Evolutionary conservation across 2,329 filamentous ascomycete species (phyloP), one percentile per base, ranked within the genome.

Genomic region (Hypoxylon rubiginosum): DNA sequence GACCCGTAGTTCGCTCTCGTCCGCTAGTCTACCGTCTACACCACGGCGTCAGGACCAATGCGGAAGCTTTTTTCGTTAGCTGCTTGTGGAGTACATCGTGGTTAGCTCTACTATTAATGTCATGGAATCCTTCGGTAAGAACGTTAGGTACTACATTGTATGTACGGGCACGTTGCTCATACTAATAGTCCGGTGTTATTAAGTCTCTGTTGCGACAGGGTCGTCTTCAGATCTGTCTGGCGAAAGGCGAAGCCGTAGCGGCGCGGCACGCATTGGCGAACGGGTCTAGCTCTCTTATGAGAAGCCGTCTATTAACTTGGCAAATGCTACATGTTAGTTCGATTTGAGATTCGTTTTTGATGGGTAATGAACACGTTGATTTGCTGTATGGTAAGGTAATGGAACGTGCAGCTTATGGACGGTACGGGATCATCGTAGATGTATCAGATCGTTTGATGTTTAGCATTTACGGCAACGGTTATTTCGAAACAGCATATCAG

Each of bases 401-500:
- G 24, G 45, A 5, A 36, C 36, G 30, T 32, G 28, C 49, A 36
- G 15, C 28, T 19, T 32, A 34, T 21, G 9, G 6, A 21, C 11
- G 15, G 51, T n/a, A 30, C 51, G 51, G 51, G 51, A 39, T 45
- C 58, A 41, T 62, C 51, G 15, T 15, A 41, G 39, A 63, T 60
- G 52, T 56, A 17, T 63, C 54, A 64, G 50, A 53, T 59, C 30
- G 61, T 55, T 64, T 53, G 58, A 59, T 52, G 64, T 61, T 59
- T 54, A 53, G 58, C 65, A 64, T 63, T 41, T 55, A 21, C 39
- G 49, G 50, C 34, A 21, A 59, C 45, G 52, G 64, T 51, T 54
- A 60, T 67, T 68, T 60, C 67, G 67, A 68, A 70, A 70, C 64
- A 51, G 50, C 61, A 65, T 53, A 57, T 68, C 67, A 68, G 59